Conservation (phyloP, 805 yeast species). For the Nakazawaea ambrosiae region DNA sequence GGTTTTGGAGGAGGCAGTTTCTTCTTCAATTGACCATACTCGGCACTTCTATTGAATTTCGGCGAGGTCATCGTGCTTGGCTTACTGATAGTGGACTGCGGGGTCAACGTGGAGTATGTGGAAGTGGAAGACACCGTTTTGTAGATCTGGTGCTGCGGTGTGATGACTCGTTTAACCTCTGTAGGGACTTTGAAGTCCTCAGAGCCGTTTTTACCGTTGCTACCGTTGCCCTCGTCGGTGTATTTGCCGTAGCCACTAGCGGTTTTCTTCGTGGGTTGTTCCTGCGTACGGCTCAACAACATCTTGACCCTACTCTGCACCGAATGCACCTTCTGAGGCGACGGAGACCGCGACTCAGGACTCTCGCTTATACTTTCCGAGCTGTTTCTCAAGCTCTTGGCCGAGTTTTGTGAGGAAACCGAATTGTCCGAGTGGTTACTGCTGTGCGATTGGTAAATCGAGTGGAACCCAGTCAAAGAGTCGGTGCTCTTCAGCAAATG, state of each 20-base stretch:
- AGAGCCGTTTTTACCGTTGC: no score
- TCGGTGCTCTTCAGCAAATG: slow-evolving; percentile 1
- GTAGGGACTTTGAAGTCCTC: slow-evolving; percentile 2
- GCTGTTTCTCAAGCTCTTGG: slow-evolving; percentile 5
- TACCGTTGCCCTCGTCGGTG: slow-evolving; percentile 32
- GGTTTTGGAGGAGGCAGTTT: slow-evolving; percentile 54
- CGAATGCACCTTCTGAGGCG: slow-evolving; percentile 25
- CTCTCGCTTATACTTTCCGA: slow-evolving; percentile 9
- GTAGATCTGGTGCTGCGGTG: slow-evolving; percentile 4
- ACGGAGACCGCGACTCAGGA: not conserved
- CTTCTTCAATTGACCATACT: not conserved
- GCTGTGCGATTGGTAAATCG: slow-evolving; percentile 3
- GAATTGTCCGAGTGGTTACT: slow-evolving; percentile 5
- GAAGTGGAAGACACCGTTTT: slow-evolving; percentile 6
- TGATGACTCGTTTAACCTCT: not conserved
- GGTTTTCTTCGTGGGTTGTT: slow-evolving; percentile 47
- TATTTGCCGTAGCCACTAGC: slow-evolving; percentile 81
- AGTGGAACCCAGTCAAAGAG: slow-evolving; percentile 7
- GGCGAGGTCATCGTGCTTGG: slow-evolving; percentile 14
- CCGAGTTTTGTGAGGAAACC: slow-evolving; percentile 2
- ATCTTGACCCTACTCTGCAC: slow-evolving; percentile 52
- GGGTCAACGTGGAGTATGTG: slow-evolving; percentile 9
- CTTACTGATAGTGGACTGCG: slow-evolving; percentile 8
- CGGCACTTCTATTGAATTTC: slow-evolving; percentile 4
- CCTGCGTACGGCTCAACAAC: slow-evolving; percentile 31